Percentiles rank a stretch among this genome's conserved stretches.
Conservation (phyloP, 331 rosid genomes). For the Pyrus hybrid region DNA sequence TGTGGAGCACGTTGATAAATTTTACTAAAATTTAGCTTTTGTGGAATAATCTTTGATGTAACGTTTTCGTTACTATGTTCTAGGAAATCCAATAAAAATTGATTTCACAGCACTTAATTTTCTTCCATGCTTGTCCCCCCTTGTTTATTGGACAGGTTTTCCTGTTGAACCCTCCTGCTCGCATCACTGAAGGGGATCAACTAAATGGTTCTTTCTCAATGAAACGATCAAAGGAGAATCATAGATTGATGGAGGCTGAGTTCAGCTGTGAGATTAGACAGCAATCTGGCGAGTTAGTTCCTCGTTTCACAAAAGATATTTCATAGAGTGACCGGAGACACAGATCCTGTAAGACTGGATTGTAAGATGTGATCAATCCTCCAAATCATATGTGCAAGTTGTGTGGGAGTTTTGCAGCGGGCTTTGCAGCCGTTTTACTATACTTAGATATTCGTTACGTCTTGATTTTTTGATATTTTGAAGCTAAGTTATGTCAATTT, state of each 20-base stretch:
- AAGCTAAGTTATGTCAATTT: not conserved
- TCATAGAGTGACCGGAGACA: conserved; percentile 50
- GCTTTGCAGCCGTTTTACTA: not conserved
- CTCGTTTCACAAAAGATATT: conserved; percentile 58
- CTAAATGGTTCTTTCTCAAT: conserved; percentile 61
- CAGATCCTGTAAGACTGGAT: not conserved
- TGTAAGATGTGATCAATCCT: not conserved
- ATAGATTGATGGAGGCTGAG: conserved; percentile 93
- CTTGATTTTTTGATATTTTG: not conserved
- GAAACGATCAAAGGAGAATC: conserved; percentile 86
- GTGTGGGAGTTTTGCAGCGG: conserved; percentile 11
- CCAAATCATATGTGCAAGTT: not conserved
- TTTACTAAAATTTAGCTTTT: not conserved
- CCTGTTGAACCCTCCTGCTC: conserved; percentile 57
- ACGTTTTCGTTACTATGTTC: not conserved
- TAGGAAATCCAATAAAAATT: not conserved
- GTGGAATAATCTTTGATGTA: not conserved
- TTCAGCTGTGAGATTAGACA: conserved; percentile 63
- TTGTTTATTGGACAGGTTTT: conserved; percentile 54
- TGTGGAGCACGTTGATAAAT: not conserved
- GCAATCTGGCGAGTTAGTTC: conserved; percentile 46
- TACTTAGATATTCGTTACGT: not conserved
- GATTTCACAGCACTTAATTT: not conserved
- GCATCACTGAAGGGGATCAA: conserved; percentile 57
- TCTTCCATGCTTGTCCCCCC: not conserved